phyloP scores from a whole-genome alignment of 202 grass and related monocot genomes.

The Panicum hallii region DNA sequence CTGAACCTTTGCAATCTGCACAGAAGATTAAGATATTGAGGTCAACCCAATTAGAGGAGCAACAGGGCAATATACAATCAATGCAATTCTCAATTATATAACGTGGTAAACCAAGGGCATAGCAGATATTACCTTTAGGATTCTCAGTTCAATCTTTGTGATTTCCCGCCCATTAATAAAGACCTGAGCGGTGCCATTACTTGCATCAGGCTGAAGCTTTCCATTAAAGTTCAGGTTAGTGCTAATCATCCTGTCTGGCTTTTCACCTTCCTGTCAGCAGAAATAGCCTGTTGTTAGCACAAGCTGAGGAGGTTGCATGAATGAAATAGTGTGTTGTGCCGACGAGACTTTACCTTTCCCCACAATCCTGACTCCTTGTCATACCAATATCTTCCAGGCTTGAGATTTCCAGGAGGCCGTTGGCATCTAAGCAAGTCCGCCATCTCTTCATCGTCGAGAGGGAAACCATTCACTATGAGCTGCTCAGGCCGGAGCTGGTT shows the following conservation, averaged over 20 bases:
- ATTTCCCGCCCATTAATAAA: slow-evolving; percentile 94
- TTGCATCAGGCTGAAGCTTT: slow-evolving; percentile 79
- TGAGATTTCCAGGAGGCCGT: slow-evolving; percentile 81
- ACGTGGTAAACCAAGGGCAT: background rate
- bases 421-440: slow-evolving; percentile 69
- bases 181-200: slow-evolving; percentile 89
- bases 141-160: slow-evolving; percentile 76
- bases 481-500: slow-evolving; percentile 92
- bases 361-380: slow-evolving; percentile 96
- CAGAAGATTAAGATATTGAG: slow-evolving; percentile 25
- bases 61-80: background rate
- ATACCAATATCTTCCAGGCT: slow-evolving; percentile 96
- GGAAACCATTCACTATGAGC: slow-evolving; percentile 69
- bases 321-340: slow-evolving; percentile 13
- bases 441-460: slow-evolving; percentile 82
- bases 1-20: slow-evolving; percentile 84
- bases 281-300: slow-evolving; percentile 1
- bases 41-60: background rate
- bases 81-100: background rate
- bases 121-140: slow-evolving; percentile 65
- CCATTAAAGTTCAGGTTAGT: slow-evolving; percentile 85
- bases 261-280: slow-evolving; percentile 74
- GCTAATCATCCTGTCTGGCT: slow-evolving; percentile 72
- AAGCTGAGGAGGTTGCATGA: slow-evolving; percentile 26
- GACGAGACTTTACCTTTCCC: slow-evolving; percentile 66